Evolutionary conservation across 768 basidiomycete species (phyloP).

Genomic region (Collybiopsis luxurians): DNA sequence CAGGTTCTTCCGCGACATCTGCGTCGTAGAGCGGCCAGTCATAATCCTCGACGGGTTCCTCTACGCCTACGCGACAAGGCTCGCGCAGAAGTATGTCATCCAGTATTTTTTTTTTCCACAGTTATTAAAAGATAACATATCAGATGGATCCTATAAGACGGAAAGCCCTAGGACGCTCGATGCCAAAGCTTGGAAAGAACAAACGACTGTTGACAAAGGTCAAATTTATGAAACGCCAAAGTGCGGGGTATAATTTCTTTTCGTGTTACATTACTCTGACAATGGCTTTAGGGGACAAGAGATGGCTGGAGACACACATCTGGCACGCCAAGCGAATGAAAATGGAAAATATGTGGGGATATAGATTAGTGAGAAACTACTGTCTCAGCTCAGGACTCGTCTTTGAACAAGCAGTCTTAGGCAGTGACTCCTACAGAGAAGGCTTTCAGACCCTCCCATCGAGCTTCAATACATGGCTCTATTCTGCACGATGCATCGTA

Average conservation of each 20-base stretch:
- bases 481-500: conserved; percentile 94
- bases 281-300: conserved; percentile 61
- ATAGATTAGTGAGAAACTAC: conserved; percentile 69
- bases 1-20: conserved; percentile 92
- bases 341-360: conserved; percentile 93
- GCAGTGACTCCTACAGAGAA: conserved; percentile 90
- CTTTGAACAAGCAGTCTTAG: conserved; percentile 31
- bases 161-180: conserved; percentile 36
- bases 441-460: conserved; percentile 85
- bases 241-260: conserved; percentile 37
- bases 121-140: background rate
- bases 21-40: conserved; percentile 89
- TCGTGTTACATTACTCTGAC: background rate
- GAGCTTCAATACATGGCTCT: conserved; percentile 80
- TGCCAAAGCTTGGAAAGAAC: conserved; percentile 63
- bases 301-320: conserved; percentile 94
- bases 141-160: conserved; percentile 49
- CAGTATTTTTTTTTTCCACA: background rate
- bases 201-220: conserved; percentile 59
- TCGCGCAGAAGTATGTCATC: conserved; percentile 64
- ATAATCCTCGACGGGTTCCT: conserved; percentile 90
- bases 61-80: conserved; percentile 81
- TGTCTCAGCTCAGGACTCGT: background rate
- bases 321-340: conserved; percentile 98
- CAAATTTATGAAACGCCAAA: conserved; percentile 66